A percentile compares a stretch with the other conserved stretches of the same genome.
Evolutionary conservation across 331 rosid species (phyloP).

Genomic region (Rosa hybrid): DNA sequence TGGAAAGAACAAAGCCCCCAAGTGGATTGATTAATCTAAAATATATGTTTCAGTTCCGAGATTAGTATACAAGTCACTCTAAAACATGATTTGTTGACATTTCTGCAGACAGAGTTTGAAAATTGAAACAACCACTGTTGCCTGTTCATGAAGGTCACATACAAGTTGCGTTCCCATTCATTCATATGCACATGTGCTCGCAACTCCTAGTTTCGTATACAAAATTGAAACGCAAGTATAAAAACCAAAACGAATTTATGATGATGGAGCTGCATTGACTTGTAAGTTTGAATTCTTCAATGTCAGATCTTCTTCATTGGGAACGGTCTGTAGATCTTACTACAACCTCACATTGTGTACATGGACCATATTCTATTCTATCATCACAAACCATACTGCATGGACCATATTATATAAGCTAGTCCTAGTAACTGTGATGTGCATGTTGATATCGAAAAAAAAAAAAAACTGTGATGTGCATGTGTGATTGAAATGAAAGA

Average conservation of each 20-base stretch:
- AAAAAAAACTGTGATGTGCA: too few species aligned
- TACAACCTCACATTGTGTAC: not conserved
- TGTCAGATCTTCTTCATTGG: not conserved
- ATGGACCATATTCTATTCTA: not conserved
- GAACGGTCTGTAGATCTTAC: not conserved
- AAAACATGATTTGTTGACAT: not conserved
- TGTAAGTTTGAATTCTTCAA: not conserved
- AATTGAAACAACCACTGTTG: not conserved
- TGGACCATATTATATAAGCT: not conserved
- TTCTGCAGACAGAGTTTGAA: not conserved
- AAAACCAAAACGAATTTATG: not conserved
- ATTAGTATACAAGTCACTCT: not conserved
- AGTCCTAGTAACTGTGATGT: too few species aligned
- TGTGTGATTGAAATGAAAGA: too few species aligned
- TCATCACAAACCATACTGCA: not conserved
- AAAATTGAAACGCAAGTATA: not conserved
- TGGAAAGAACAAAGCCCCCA: not conserved
- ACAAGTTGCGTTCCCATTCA: not conserved
- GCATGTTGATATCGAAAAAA: too few species aligned
- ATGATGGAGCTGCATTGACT: not conserved
- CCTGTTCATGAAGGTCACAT: not conserved
- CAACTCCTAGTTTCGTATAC: not conserved
- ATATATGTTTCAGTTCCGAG: not conserved
- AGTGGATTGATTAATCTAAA: not conserved
- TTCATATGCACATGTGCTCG: not conserved